Evolutionary conservation across 2,329 filamentous ascomycete species (phyloP).

Genomic region (Didymosphaeria variabile): DNA sequence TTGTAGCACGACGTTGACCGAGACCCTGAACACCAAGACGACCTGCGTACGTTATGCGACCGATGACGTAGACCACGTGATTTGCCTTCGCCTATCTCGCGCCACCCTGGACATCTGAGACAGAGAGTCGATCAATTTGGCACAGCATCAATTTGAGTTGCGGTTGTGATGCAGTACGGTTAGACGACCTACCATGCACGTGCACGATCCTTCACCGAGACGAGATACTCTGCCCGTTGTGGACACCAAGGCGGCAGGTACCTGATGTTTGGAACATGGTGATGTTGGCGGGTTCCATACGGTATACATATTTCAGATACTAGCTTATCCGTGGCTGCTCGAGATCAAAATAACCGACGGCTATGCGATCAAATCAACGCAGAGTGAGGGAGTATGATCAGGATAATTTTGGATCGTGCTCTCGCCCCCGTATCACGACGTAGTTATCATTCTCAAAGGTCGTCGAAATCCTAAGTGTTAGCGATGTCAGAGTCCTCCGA

Average conservation of each 20-base stretch:
- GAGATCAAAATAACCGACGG: too few species aligned
- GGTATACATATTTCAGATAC: too few species aligned
- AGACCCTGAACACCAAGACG: background rate
- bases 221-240: background rate
- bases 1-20: background rate
- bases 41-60: background rate
- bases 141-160: background rate
- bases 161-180: too few species aligned
- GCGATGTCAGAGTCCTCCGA: background rate
- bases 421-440: background rate
- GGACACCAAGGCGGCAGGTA: too few species aligned
- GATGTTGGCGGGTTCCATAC: too few species aligned
- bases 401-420: background rate
- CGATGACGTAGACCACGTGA: constrained; percentile 8
- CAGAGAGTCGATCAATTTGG: background rate
- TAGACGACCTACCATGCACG: background rate
- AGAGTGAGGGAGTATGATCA: too few species aligned
- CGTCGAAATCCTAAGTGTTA: background rate
- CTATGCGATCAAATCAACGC: too few species aligned
- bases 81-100: background rate
- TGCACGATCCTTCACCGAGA: background rate
- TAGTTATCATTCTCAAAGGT: background rate
- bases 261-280: too few species aligned
- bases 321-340: too few species aligned
- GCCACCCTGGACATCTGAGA: background rate